These are phyloP conservation scores for Aspergillus fijiensis DNA, from an alignment of 2,329 filamentous ascomycete species.

Conservation along the genomic window DNA sequence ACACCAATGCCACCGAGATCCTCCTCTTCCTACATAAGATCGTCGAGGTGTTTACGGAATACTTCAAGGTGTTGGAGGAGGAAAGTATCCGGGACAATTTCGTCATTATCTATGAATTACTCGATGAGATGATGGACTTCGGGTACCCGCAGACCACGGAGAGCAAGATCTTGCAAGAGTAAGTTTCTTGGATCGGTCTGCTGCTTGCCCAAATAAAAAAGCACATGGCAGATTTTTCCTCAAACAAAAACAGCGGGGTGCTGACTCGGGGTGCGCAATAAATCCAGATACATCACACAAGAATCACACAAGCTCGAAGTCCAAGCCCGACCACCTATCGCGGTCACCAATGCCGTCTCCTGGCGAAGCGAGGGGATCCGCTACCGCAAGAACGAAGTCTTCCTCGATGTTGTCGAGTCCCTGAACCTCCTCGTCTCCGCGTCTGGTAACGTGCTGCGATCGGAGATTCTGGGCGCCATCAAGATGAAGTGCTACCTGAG, in stretches of 20 bases:
- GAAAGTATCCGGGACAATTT: conserved; percentile 99
- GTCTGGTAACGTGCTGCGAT: conserved; percentile 91
- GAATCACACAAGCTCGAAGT: conserved; percentile 98
- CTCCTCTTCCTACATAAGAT: conserved; percentile 97
- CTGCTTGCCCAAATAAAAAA: no score
- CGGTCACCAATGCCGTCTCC: conserved; percentile 95
- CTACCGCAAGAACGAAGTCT: conserved; percentile 99
- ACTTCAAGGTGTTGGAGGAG: conserved; percentile 98
- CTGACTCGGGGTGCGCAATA: no score
- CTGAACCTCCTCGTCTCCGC: conserved; percentile 93
- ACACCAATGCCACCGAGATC: conserved; percentile 98
- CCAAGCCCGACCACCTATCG: conserved; percentile 92
- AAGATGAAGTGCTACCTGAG: conserved; percentile 99
- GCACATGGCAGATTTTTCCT: no score
- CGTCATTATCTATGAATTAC: conserved; percentile 96
- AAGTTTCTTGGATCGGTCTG: conserved; percentile 19
- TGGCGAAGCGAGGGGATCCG: conserved; percentile 98
- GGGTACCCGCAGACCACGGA: conserved; percentile 98
- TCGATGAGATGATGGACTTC: conserved; percentile 99
- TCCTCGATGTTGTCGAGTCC: conserved; percentile 94
- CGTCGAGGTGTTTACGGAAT: conserved; percentile 98
- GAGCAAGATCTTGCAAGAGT: conserved; percentile 95
- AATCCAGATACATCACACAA: conserved; percentile 81
- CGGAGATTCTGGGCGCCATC: conserved; percentile 92
- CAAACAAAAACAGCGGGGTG: neutral